Evolutionary conservation across 306 rosid species (phyloP), one percentile per base, ranked within the genome.

Genomic region (Dalbergia cultrata): DNA sequence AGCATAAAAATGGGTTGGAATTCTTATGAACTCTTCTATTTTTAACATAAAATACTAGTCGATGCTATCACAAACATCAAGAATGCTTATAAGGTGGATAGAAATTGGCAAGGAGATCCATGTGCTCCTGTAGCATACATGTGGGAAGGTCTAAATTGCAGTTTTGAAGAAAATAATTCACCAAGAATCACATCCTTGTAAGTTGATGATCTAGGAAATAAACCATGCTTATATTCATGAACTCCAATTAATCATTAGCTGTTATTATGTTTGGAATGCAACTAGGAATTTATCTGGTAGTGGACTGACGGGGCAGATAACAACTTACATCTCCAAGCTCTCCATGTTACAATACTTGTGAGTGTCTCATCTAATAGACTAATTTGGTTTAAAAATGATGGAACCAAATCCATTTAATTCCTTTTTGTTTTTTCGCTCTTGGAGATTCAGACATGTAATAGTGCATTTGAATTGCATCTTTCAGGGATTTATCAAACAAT

Each of bases 91-190:
- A 70, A 64, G 39, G 61, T 90, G 70, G 58, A 14, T 14, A 92
- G 63, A 73, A 78, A 82, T 72, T 92, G 94, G 97, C 82, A 84
- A 64, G 92, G 90, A 83, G 90, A 92, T 77, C 94, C 94, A 44
- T 90, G 94, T 39, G 76, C 37, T 26, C 97, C 92, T 0, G 41
- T 52, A 58, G 26, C 8, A 9, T 86, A 85, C 65, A 50, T 52
- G 66, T 92, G 94, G 97, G 76, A 86, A 50, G 91, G 97, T 33
- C 73, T 92, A 52, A 85, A 77, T 37, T 92, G 94, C 54, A 83
- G 76, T 70, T 33, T 49, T 63, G 69, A 63, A 63, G 73, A 26
- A 0, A 16, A 69, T 73, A 60, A 35, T 8, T 0, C 81, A 9
- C 85, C 90, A 52, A 76, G 97, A 86, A 81, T 91, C 69, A 85